phyloP scores from a whole-genome alignment of 805 yeast species.

The Saccharomycopsis oosterbeekiorum region DNA sequence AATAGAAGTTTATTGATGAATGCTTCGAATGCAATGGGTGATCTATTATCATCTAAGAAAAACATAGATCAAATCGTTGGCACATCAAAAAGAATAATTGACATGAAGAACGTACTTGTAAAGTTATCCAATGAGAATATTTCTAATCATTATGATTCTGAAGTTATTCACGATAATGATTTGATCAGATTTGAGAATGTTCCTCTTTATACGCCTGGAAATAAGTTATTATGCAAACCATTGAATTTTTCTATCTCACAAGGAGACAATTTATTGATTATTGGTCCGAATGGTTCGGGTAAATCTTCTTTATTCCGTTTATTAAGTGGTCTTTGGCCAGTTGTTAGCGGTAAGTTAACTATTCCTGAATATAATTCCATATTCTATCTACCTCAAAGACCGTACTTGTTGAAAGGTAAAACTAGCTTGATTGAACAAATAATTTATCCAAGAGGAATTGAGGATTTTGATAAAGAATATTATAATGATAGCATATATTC shows the following conservation, averaged over 20 bases:
- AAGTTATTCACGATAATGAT: constrained; percentile 41
- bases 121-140: constrained; percentile 21
- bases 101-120: constrained; percentile 54
- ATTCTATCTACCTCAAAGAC: constrained; percentile 88
- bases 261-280: constrained; percentile 79
- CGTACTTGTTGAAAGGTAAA: constrained; percentile 68
- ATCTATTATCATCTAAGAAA: constrained; percentile 76
- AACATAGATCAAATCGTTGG: constrained; percentile 78
- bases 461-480: constrained; percentile 38
- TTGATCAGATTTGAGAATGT: constrained; percentile 60
- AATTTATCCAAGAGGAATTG: constrained; percentile 71
- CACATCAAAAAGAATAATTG: constrained; percentile 64
- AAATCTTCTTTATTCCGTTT: constrained; percentile 86
- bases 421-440: constrained; percentile 74
- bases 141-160: constrained; percentile 1
- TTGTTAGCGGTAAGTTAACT: constrained; percentile 43
- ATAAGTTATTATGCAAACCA: constrained; percentile 57
- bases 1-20: constrained; percentile 75
- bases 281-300: constrained; percentile 96
- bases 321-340: constrained; percentile 91
- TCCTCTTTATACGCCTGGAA: constrained; percentile 79
- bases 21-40: constrained; percentile 81
- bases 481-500: constrained; percentile 15
- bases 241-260: constrained; percentile 63
- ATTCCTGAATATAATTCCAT: constrained; percentile 50